Conservation (phyloP, 495 filamentous ascomycete genomes). For the Penicillium silybi region DNA sequence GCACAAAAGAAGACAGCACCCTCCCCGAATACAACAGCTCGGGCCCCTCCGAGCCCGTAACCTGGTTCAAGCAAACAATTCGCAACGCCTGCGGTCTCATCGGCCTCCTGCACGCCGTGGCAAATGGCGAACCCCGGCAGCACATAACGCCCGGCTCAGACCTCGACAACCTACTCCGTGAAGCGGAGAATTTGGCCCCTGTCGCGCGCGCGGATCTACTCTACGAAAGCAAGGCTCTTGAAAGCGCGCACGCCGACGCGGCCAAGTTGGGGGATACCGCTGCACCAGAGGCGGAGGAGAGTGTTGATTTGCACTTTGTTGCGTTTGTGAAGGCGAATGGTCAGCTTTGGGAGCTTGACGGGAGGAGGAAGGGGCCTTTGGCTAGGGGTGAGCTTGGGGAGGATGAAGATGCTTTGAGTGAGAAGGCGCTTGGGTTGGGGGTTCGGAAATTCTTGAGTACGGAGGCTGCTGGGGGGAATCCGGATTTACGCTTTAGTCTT, state of each 20-base stretch:
- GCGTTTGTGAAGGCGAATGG: slow-evolving; percentile 77
- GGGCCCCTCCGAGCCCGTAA: slow-evolving; percentile 56
- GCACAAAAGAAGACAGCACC: slow-evolving; percentile 58
- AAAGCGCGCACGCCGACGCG: slow-evolving; percentile 66
- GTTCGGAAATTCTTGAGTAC: slow-evolving; percentile 57
- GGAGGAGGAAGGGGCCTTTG: slow-evolving; percentile 66
- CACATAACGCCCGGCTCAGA: slow-evolving; percentile 43
- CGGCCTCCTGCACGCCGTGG: slow-evolving; percentile 69
- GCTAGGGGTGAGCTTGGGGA: slow-evolving; percentile 50
- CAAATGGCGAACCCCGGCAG: slow-evolving; percentile 54
- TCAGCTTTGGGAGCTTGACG: slow-evolving; percentile 82
- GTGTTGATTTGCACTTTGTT: slow-evolving; percentile 78
- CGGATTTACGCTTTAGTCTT: slow-evolving; percentile 72
- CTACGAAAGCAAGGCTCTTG: slow-evolving; percentile 66
- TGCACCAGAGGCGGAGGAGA: slow-evolving; percentile 63
- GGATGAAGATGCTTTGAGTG: slow-evolving; percentile 66
- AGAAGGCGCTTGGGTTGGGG: slow-evolving; percentile 60
- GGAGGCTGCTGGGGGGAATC: slow-evolving; percentile 51
- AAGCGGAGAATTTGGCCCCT: slow-evolving; percentile 44
- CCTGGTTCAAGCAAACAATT: slow-evolving; percentile 94
- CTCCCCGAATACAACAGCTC: slow-evolving; percentile 48
- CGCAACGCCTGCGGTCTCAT: slow-evolving; percentile 83
- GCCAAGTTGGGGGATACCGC: slow-evolving; percentile 68
- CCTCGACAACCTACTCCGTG: slow-evolving; percentile 43
- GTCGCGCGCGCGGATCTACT: slow-evolving; percentile 63